Evolutionary conservation across 306 rosid species (phyloP).

Genomic region (Lotus japonicus): DNA sequence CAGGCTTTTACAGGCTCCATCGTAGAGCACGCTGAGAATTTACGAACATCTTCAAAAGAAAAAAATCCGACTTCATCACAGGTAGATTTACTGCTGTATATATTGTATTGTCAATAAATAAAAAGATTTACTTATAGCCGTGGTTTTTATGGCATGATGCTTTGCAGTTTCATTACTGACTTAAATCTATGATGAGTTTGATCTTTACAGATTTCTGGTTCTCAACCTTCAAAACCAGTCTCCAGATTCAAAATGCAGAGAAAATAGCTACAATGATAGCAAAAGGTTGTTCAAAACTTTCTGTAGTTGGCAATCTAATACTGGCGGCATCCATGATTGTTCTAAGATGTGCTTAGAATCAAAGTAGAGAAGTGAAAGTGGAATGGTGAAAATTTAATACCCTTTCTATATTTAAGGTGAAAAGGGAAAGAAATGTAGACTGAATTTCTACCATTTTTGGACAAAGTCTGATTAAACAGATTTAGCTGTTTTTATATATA

Average conservation of each 20-base stretch:
- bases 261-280: conserved; percentile 32
- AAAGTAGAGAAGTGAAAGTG: neutral
- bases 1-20: conserved; percentile 91
- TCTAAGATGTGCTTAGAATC: conserved; percentile 12
- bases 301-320: neutral
- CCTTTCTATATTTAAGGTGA: neutral
- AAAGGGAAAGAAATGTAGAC: neutral
- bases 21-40: conserved; percentile 49
- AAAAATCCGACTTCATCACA: conserved; percentile 38
- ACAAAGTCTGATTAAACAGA: no score
- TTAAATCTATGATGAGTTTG: neutral
- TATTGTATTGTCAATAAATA: neutral
- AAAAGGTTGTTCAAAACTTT: conserved; percentile 1
- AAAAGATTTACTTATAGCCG: neutral
- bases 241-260: conserved; percentile 92
- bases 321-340: neutral
- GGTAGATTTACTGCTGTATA: conserved; percentile 32
- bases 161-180: conserved; percentile 10
- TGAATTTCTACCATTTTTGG: no score
- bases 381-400: neutral
- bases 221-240: conserved; percentile 67
- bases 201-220: conserved; percentile 41
- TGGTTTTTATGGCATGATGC: neutral
- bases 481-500: no score
- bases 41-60: conserved; percentile 30